A percentile compares a stretch with the other conserved stretches of the same genome.
phyloP scores from a whole-genome alignment of 2,329 filamentous ascomycete genomes.

The Hansfordia pulvinata region DNA sequence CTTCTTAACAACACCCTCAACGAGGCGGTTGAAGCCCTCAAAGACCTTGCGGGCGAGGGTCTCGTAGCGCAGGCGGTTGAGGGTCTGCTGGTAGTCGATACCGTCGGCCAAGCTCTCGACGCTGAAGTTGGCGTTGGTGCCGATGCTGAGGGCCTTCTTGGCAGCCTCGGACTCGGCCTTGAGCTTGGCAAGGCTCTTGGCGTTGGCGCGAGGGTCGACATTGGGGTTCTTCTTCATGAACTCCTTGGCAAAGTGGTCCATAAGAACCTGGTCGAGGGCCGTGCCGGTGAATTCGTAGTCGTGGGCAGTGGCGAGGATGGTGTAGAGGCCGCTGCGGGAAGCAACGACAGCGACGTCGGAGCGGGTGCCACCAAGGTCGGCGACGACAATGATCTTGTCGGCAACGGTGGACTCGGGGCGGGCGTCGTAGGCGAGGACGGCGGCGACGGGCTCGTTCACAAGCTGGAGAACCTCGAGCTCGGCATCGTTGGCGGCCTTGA shows the following conservation, averaged over 20 bases:
- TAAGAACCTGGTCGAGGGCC: conserved; percentile 77
- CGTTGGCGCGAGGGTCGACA: conserved; percentile 70
- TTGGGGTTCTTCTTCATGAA: conserved; percentile 91
- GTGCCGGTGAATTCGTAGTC: conserved; percentile 88
- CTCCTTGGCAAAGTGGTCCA: conserved; percentile 97
- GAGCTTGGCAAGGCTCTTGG: conserved; percentile 77
- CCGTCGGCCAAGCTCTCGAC: conserved; percentile 85
- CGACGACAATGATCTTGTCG: conserved; percentile 86
- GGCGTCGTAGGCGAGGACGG: conserved; percentile 83
- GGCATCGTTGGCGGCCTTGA: conserved; percentile 63
- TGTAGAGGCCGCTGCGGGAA: conserved; percentile 91
- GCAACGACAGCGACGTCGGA: conserved; percentile 86
- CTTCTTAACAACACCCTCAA: conserved; percentile 80
- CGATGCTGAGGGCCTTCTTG: conserved; percentile 84
- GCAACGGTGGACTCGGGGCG: conserved; percentile 57
- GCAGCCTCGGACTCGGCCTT: conserved; percentile 82
- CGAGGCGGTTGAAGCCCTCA: conserved; percentile 72
- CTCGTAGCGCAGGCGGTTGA: conserved; percentile 91
- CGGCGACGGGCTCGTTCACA: conserved; percentile 81
- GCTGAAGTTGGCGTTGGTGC: conserved; percentile 79
- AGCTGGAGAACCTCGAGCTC: conserved; percentile 84
- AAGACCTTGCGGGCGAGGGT: conserved; percentile 78
- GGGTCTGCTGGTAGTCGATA: conserved; percentile 78
- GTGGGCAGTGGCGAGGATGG: conserved; percentile 80
- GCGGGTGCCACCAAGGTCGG: conserved; percentile 83